Evolutionary conservation across 2,329 filamentous ascomycete species (phyloP).

Genomic region (Colletotrichum kahawae): DNA sequence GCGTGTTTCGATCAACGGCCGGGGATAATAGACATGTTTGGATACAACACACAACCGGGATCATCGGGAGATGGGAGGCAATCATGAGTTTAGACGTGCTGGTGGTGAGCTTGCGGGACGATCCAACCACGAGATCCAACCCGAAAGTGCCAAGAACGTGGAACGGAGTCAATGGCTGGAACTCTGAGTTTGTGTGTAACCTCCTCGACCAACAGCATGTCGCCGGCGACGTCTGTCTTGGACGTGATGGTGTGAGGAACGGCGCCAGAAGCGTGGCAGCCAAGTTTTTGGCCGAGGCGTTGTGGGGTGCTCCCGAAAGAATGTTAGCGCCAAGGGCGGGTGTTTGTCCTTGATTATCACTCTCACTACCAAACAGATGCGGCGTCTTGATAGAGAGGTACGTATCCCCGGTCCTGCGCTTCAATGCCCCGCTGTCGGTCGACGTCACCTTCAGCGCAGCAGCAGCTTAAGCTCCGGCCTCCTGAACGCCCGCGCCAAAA

Average conservation of each 20-base stretch:
- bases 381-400: not conserved
- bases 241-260: not conserved
- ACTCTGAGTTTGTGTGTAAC: not conserved
- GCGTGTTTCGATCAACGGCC: not conserved
- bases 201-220: not conserved
- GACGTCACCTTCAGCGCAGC: conserved; percentile 12
- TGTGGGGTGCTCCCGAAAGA: not conserved
- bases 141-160: not conserved
- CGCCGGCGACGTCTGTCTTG: not conserved
- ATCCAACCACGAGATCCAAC: not conserved
- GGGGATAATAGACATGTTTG: not conserved
- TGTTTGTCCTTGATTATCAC: not conserved
- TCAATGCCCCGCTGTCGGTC: not conserved
- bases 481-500: not conserved
- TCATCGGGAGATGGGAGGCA: not conserved
- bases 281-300: not conserved
- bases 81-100: not conserved
- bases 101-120: not conserved
- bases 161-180: not conserved
- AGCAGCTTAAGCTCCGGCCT: not conserved
- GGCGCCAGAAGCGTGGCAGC: not conserved
- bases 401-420: not conserved
- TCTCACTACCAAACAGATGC: accelerated
- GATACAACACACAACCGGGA: not conserved
- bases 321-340: not conserved